These are phyloP conservation scores for Phytophthora tubulina DNA, from an alignment of 352 stramenopile genomes.

Conservation along the genomic window DNA sequence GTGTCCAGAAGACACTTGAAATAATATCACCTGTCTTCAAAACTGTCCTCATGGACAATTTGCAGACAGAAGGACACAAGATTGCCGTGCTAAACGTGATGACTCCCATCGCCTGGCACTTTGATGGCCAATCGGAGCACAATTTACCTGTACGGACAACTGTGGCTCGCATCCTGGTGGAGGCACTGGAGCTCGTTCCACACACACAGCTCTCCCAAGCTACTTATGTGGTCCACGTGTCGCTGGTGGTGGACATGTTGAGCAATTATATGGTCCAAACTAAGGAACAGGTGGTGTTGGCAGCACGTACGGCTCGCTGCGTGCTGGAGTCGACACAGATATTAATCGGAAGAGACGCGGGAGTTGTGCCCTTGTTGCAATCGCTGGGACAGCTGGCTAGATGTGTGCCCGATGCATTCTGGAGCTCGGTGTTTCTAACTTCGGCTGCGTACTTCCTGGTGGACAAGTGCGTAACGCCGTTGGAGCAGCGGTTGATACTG, in stretches of 20 bases:
- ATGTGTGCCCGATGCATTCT: constrained; percentile 37
- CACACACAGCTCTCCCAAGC: constrained; percentile 24
- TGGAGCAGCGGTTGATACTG: constrained; percentile 64
- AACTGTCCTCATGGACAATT: constrained; percentile 43
- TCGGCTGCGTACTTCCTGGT: constrained; percentile 53
- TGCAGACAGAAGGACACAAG: constrained; percentile 37
- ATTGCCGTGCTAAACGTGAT: constrained; percentile 50
- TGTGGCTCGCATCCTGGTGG: constrained; percentile 38
- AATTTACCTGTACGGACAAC: constrained; percentile 5
- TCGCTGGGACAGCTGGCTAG: constrained; percentile 47
- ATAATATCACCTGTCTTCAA: constrained; percentile 46
- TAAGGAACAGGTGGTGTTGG: constrained; percentile 22
- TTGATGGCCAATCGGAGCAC: constrained; percentile 18
- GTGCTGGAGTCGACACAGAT: constrained; percentile 38
- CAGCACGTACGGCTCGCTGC: constrained; percentile 21
- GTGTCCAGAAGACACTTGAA: constrained; percentile 24
- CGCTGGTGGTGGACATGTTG: constrained; percentile 55
- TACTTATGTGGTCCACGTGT: constrained; percentile 50
- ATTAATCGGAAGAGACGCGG: constrained; percentile 41
- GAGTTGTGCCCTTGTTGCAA: constrained; percentile 59
- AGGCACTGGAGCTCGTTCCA: constrained; percentile 49
- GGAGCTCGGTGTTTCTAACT: constrained; percentile 50
- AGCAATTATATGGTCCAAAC: constrained; percentile 14
- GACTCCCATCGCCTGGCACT: constrained; percentile 55
- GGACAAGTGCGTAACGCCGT: constrained; percentile 26